Base-by-base conservation (phyloP, 805 yeast species). In the Debaryomyces maramus region DNA sequence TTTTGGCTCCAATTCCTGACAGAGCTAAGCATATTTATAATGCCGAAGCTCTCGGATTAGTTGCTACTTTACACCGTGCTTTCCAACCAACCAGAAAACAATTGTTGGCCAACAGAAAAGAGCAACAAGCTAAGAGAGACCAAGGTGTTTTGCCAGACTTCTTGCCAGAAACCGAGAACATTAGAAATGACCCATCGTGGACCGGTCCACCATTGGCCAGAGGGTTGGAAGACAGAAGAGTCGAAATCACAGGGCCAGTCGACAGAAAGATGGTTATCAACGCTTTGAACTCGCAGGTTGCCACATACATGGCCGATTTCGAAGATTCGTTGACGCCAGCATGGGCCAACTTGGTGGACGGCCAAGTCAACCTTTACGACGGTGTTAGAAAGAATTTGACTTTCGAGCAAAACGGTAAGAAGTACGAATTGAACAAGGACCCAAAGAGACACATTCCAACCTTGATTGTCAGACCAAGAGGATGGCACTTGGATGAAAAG, bases 321-420 rank as follows among this genome's bases (percentile, higher is more conserved):
- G 95, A 85, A 63, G 93, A 85, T 62, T 83, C 90, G 13, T 78
- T 85, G 52, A 80, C 91, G 14, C 95, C 95, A 52, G 85, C 95
- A 19, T 85, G 93, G 93, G 64, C 67, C 46, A 85, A 84, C 63
- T 74, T 84, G 70, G 76, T 85, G 40, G 86, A 83, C 55, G 95
- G 93, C 38, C 93, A 85, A 64, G 87, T 82, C 41, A 84, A 85
- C 59, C 64, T 85, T 54, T 84, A 74, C 58, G 95, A 85, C 57
- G 90, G 82, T 14, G 77, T 85, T 36, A 77, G 95, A 64, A 75
- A 80, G 57, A 77, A 81, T 55, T 74, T 85, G 54, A 20, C 52
- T 27, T 65, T 51, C 46, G 53, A 50, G 16, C 49, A 73, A 52
- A 65, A 73, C 55, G 72, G 71, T 46, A 62, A 80, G 69, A 54